Conservation (phyloP, 1,284 basidiomycete genomes). For the Ganoderma sinense region DNA sequence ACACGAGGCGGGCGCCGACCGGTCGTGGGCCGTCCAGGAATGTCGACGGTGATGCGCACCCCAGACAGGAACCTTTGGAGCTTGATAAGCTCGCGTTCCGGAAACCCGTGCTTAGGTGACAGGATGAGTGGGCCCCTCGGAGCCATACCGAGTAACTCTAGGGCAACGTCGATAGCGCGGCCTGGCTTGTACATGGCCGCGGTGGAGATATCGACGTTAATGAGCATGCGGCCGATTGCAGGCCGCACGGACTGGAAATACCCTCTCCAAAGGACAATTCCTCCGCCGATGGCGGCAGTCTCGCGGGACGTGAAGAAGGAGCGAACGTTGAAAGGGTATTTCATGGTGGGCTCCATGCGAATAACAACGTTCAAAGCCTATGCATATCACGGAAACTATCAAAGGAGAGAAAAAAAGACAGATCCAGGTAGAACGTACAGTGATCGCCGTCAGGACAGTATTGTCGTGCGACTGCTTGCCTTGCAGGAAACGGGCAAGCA, state of each 20-base stretch:
- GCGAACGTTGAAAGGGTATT: slow-evolving; percentile 76
- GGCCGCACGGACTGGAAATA: slow-evolving; percentile 82
- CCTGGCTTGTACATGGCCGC: slow-evolving; percentile 76
- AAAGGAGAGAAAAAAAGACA: slow-evolving; percentile 3
- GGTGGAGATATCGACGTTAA: slow-evolving; percentile 83
- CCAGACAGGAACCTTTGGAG: slow-evolving; percentile 69
- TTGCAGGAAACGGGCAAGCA: slow-evolving; percentile 67
- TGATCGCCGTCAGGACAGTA: slow-evolving; percentile 74
- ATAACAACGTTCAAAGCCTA: slow-evolving; percentile 80
- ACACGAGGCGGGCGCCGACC: slow-evolving; percentile 33
- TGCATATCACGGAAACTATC: slow-evolving; percentile 2
- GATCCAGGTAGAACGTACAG: slow-evolving; percentile 48
- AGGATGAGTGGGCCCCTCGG: slow-evolving; percentile 48
- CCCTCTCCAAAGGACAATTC: slow-evolving; percentile 76
- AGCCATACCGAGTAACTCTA: slow-evolving; percentile 56
- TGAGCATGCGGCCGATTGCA: slow-evolving; percentile 67
- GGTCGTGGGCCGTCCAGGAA: slow-evolving; percentile 29
- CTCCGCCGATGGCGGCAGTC: slow-evolving; percentile 68
- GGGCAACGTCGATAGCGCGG: slow-evolving; percentile 57
- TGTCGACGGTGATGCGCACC: slow-evolving; percentile 58
- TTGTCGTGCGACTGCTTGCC: slow-evolving; percentile 77
- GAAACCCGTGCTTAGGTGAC: slow-evolving; percentile 50
- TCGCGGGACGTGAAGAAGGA: slow-evolving; percentile 79
- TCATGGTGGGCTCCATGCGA: slow-evolving; percentile 74
- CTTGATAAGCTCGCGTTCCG: slow-evolving; percentile 63